Evolutionary conservation across 768 basidiomycete species (phyloP).

Genomic region (Leccinum subgranulosum): DNA sequence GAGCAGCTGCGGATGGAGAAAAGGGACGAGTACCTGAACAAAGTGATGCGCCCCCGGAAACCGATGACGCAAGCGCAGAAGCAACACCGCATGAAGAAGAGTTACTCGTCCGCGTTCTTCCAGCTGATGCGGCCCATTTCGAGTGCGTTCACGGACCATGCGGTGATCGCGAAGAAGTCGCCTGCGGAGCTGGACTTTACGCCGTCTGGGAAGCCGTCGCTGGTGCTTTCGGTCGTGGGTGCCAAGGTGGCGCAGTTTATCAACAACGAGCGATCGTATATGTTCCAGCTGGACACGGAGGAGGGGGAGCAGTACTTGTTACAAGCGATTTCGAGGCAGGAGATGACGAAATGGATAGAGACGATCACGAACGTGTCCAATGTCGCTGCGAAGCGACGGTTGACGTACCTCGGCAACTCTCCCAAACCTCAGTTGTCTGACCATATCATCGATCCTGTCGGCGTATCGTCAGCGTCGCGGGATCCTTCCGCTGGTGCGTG

Average conservation of each 20-base stretch:
- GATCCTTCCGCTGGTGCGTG: constrained; percentile 72
- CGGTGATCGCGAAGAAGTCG: constrained; percentile 48
- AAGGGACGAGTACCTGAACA: constrained; percentile 71
- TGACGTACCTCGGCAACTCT: constrained; percentile 76
- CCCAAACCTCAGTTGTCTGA: constrained; percentile 74
- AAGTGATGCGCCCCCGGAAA: constrained; percentile 61
- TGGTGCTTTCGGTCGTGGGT: constrained; percentile 72
- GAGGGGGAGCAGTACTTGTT: constrained; percentile 83
- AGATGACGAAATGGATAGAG: constrained; percentile 77
- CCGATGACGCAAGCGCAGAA: constrained; percentile 56
- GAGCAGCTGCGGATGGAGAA: constrained; percentile 73
- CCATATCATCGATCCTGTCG: constrained; percentile 63
- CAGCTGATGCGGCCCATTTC: constrained; percentile 88
- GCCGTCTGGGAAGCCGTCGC: constrained; percentile 67
- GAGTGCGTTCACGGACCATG: constrained; percentile 74
- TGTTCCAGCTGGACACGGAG: constrained; percentile 80
- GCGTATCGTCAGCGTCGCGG: constrained; percentile 45
- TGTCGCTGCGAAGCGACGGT: constrained; percentile 69
- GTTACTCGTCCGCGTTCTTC: constrained; percentile 78
- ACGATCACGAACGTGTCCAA: constrained; percentile 69
- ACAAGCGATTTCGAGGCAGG: constrained; percentile 66
- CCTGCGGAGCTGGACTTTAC: constrained; percentile 74
- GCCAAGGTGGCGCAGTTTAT: constrained; percentile 67
- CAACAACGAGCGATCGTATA: constrained; percentile 80
- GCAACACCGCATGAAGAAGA: constrained; percentile 84